Percentiles rank a stretch among this genome's conserved stretches.
phyloP scores from a whole-genome alignment of 441 rosid genomes.

The Croton laevigatus region DNA sequence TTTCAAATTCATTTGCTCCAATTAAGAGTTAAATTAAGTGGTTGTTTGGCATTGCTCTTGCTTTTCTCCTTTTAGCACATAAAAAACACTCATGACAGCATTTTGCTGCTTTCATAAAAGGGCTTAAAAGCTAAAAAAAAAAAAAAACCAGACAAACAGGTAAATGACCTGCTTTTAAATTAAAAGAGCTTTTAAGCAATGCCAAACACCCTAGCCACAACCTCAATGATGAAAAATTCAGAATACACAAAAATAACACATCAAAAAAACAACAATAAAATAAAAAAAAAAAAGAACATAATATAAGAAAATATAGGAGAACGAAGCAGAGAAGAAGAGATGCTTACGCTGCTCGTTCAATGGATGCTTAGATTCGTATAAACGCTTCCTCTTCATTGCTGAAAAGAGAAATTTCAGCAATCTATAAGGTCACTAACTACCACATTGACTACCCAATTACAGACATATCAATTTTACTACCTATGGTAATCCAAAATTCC shows the following conservation, averaged over 20 bases:
- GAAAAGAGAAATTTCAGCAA: conserved; percentile 5
- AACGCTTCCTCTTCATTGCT: conserved; percentile 49
- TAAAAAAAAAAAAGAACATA: background rate
- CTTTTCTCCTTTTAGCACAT: too few relatives aligned
- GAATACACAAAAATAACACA: background rate
- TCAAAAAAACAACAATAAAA: background rate
- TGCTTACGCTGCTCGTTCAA: conserved; percentile 57
- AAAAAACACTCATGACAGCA: too few relatives aligned
- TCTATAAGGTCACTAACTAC: background rate
- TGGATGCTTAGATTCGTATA: conserved; percentile 56
- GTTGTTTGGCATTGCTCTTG: too few relatives aligned
- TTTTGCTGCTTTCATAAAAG: too few relatives aligned
- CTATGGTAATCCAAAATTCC: background rate
- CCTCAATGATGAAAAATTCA: background rate
- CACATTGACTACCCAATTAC: background rate
- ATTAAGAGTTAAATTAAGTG: too few relatives aligned
- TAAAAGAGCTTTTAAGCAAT: too few relatives aligned
- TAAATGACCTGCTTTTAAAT: too few relatives aligned
- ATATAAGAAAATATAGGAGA: background rate
- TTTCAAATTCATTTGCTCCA: too few relatives aligned
- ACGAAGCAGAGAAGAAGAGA: background rate
- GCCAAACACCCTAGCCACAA: background rate
- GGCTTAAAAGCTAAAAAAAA: too few relatives aligned
- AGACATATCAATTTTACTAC: background rate
- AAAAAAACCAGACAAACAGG: too few relatives aligned